Evolutionary conservation across 305 asterid genomes (phyloP), one percentile per base, ranked within the genome.

Genomic region (Solanum hybrid): DNA sequence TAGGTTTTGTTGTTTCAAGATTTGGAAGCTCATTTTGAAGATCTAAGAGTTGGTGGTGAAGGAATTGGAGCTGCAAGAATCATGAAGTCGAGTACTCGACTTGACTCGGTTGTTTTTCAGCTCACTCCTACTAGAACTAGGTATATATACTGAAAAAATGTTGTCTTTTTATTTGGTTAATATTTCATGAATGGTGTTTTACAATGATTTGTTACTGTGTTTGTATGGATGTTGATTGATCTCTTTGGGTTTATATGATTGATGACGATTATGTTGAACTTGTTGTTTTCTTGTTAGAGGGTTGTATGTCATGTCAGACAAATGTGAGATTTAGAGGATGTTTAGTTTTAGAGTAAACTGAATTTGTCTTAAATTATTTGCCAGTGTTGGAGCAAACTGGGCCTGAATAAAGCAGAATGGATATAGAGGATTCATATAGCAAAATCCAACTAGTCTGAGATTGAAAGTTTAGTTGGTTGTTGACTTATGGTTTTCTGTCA

Each of bases 81-180:
- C 33, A 72, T 97, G 99, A 96, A 95, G 96, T 92, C 95, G 78
- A 94, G 91, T 87, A 91, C 96, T 92, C 93, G 91, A 82, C 98
- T 97, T 83, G 95, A 95, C 89, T 95, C 97, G 15, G 97, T 95
- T 90, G 95, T 96, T 88, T 97, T 97, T 93, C 98, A 95, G 90
- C 98, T 96, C 93, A 97, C 98, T 91, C 98, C 98, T 68, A 97
- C 98, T 89, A 93, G 99, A 91, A 96, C 99, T 12, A 95, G 98
- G 98, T 97, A 34, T 79, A 10, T 26, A 14, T 27, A 27, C 29
- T 83, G 75, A 45, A 45, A 41, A 26, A 17, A 51, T 26, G 2
- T 27, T 70, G 13, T 75, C 81, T 87, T 92, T 34, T 91, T 34
- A 80, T 24, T 45, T 36, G 36, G 79, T 57, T 34, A 14, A 15